Base-by-base conservation (phyloP, 2,329 filamentous ascomycete species). In the Myriosclerotinia scirpicola region DNA sequence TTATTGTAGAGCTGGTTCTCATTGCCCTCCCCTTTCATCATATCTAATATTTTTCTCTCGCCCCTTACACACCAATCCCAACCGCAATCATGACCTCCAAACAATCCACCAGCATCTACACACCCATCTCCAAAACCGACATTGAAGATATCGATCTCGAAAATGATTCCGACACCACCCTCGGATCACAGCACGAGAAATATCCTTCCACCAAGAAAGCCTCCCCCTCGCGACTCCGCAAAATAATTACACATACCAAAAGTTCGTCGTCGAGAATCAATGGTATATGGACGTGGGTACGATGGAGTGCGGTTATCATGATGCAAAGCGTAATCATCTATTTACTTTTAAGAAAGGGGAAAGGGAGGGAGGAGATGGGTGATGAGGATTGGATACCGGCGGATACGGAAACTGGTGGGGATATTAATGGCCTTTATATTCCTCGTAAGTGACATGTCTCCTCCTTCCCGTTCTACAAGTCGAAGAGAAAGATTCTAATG, bases 371-470 rank as follows among this genome's bases (percentile, higher is more conserved):
- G 15, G 20, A 30, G 34, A 5, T 11, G 22, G 56, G 46, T 5
- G 30, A 54, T 22, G 36, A 62, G 11, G 53, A 34, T 3, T 72
- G 70, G 69, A 54, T 62, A 17, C 64, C 67, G 26, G 61, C 59
- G 3, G 69, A 70, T 62, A 72, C 72, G 12, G 76, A 77, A 67
- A 76, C 75, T 0, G 76, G 76, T 22, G 75, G 71, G n/a, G 75
- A 77, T 73, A 70, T 77, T 17, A 77, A 77, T 69, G 75, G 74
- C 3, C 52, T 77, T 7, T 77, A 74, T 58, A 67, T 74, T 44
- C 74, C 76, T 36, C 69, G 76, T 76, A 12, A 44, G 42, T 44
- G 42, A 17, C 15, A 64, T 70, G 73, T 34, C 30, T 34, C 4
- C 30, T 34, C 30, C 30, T 34, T 6, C 65, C 2, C 52, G 30